A percentile compares a stretch with the other conserved stretches of the same genome.
Conservation (phyloP, 768 basidiomycete species). For the Tephrocybe sp. region DNA sequence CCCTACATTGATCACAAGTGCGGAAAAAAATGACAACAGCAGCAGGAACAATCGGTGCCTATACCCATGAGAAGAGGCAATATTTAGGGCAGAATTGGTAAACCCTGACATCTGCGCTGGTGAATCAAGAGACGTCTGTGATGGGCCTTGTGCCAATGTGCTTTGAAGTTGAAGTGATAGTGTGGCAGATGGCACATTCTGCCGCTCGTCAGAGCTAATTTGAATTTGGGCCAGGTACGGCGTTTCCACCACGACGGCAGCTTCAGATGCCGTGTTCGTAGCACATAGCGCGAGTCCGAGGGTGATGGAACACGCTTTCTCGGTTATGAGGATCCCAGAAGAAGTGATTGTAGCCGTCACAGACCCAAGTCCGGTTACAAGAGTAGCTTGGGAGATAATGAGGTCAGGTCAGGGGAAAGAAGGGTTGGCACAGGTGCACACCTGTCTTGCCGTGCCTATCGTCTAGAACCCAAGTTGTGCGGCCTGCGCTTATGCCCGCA, state of each 20-base stretch:
- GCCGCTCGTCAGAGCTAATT: too few relatives aligned
- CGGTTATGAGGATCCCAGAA: background rate
- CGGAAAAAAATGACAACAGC: too few relatives aligned
- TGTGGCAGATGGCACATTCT: too few relatives aligned
- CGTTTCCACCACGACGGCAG: constrained; percentile 6
- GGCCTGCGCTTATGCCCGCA: background rate
- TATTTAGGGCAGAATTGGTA: too few relatives aligned
- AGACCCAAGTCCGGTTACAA: background rate
- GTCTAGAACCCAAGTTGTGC: constrained; percentile 8
- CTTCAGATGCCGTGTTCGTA: background rate
- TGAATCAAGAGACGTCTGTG: constrained; percentile 1
- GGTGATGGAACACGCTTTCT: constrained; percentile 5
- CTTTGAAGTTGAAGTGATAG: background rate
- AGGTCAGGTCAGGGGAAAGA: too few relatives aligned
- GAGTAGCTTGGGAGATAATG: background rate
- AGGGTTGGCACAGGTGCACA: background rate
- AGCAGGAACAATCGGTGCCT: too few relatives aligned
- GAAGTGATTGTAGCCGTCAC: background rate
- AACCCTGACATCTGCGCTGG: background rate
- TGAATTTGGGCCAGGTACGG: background rate
- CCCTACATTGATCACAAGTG: too few relatives aligned
- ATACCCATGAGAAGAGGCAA: too few relatives aligned
- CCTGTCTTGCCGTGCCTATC: constrained; percentile 5
- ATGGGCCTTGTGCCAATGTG: background rate
- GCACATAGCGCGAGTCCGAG: constrained; percentile 11